Evolutionary conservation across 768 basidiomycete species (phyloP).

Genomic region (Floccularia luteovirens): DNA sequence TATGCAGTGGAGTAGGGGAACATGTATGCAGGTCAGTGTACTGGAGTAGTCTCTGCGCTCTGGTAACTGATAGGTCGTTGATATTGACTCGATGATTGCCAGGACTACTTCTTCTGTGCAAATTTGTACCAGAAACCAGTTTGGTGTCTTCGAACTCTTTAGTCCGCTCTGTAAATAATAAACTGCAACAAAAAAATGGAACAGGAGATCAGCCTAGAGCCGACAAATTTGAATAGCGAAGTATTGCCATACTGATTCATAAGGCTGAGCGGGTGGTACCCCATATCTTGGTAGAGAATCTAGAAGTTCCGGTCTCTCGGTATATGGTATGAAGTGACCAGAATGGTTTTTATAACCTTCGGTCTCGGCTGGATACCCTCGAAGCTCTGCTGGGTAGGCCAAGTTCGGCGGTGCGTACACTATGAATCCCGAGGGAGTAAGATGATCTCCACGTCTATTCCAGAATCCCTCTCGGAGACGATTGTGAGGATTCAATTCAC

Average conservation of each 20-base stretch:
- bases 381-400: conserved; percentile 55
- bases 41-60: too few species aligned
- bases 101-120: too few species aligned
- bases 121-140: too few species aligned
- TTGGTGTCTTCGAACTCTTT: too few species aligned
- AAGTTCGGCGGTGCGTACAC: conserved; percentile 55
- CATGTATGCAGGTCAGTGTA: too few species aligned
- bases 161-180: too few species aligned
- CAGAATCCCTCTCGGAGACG: conserved; percentile 52
- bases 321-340: conserved; percentile 32
- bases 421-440: conserved; percentile 44
- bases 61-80: too few species aligned
- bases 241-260: conserved; percentile 37
- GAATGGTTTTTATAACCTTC: conserved; percentile 51
- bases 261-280: conserved; percentile 43
- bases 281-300: conserved; percentile 56
- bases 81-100: too few species aligned
- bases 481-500: background rate
- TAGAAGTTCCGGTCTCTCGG: conserved; percentile 46
- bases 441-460: conserved; percentile 72
- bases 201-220: too few species aligned
- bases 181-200: conserved; percentile 24
- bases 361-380: conserved; percentile 45
- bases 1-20: too few species aligned
- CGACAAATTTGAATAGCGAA: background rate